A percentile compares a stretch with the other conserved stretches of the same genome.
Conservation (phyloP, 75 land plant species). For the Picea glauca region DNA sequence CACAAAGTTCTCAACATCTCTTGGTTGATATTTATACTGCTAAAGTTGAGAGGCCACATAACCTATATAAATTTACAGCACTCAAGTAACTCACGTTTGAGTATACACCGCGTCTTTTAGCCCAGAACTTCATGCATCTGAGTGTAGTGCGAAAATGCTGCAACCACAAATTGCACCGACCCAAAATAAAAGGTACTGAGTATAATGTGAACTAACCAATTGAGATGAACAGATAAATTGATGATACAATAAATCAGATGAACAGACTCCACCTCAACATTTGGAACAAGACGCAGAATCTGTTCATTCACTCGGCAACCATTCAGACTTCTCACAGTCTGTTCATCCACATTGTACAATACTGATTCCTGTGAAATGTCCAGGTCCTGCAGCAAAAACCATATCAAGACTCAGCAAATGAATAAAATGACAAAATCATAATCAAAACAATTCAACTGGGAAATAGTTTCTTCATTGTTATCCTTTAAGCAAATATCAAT, state of each 20-base stretch:
- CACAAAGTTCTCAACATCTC: not conserved
- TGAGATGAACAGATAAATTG: not conserved
- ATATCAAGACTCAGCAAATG: not conserved
- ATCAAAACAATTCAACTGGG: not conserved
- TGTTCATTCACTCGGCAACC: conserved; percentile 99
- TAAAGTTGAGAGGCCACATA: not conserved
- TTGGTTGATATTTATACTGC: not conserved
- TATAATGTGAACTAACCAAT: not conserved
- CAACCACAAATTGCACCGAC: conserved; percentile 8
- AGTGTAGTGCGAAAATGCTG: conserved; percentile 74
- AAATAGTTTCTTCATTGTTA: not conserved
- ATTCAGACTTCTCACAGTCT: conserved; percentile 86
- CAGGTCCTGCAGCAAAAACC: conserved; percentile 59
- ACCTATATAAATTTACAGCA: not conserved
- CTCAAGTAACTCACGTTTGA: conserved; percentile 54
- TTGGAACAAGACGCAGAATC: conserved; percentile 89
- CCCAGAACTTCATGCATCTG: conserved; percentile 83
- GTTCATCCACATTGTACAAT: conserved; percentile 80
- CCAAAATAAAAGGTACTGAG: conserved; percentile 6
- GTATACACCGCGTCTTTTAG: conserved; percentile 83
- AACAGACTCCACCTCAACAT: conserved; percentile 58
- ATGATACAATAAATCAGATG: not conserved
- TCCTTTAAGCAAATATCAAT: not conserved
- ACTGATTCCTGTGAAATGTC: conserved; percentile 90
- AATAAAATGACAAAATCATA: not conserved